A percentile compares a stretch with the other conserved stretches of the same genome.
Evolutionary conservation across 2,329 filamentous ascomycete species (phyloP).

Genomic region (Onygenales sp.): DNA sequence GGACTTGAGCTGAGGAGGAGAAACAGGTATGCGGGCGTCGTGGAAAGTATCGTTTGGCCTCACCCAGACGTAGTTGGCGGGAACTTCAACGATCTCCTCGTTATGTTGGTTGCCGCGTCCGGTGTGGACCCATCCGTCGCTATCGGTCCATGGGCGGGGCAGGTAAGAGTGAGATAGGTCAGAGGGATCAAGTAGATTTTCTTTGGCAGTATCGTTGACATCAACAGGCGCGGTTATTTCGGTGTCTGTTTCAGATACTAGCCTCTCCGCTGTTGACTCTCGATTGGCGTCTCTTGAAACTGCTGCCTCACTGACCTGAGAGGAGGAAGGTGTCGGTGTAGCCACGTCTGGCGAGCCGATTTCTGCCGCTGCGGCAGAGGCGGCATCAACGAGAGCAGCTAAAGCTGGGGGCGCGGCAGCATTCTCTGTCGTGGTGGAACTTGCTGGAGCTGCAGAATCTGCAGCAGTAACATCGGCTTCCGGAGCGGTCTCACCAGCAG

Average conservation of each 20-base stretch:
- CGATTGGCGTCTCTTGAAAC: neutral
- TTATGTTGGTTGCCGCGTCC: conserved; percentile 20
- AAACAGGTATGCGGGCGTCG: conserved; percentile 16
- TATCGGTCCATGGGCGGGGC: conserved; percentile 18
- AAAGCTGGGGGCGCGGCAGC: no score
- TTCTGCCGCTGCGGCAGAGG: no score
- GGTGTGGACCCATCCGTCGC: conserved; percentile 22
- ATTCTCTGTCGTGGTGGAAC: neutral
- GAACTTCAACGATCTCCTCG: conserved; percentile 20
- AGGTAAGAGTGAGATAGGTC: conserved; percentile 4
- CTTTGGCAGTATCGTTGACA: neutral
- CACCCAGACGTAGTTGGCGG: conserved; percentile 16
- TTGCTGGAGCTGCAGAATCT: neutral
- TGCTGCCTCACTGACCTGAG: no score
- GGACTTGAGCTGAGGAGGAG: conserved; percentile 19
- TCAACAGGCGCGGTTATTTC: neutral
- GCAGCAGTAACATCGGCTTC: neutral
- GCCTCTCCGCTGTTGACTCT: neutral
- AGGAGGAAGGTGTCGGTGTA: no score
- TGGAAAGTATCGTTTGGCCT: conserved; percentile 20
- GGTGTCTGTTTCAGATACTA: neutral
- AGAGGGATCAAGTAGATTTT: neutral
- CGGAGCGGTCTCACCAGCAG: no score
- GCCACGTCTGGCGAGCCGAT: no score
- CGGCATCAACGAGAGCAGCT: no score